Evolutionary conservation across 805 yeast genomes (phyloP).

Genomic region (Saturnispora sanitii): DNA sequence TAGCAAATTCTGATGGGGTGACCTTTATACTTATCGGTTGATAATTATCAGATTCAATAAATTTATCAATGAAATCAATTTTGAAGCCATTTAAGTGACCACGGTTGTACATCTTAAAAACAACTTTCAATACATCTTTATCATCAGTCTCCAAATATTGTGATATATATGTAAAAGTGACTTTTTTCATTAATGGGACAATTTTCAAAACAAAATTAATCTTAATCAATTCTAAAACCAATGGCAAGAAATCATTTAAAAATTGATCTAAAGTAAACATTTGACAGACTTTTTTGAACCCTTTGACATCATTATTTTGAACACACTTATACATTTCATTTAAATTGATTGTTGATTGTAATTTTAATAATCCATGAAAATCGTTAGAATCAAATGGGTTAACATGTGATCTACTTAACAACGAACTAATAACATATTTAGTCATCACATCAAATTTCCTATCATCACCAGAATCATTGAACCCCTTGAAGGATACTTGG

Average conservation of each 20-base stretch:
- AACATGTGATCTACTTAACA: slow-evolving; percentile 54
- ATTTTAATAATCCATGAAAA: slow-evolving; percentile 31
- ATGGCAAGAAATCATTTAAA: slow-evolving; percentile 18
- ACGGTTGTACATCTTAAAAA: slow-evolving; percentile 19
- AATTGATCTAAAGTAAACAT: slow-evolving; percentile 12
- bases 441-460: slow-evolving; percentile 49
- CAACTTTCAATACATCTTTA: slow-evolving; percentile 15
- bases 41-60: slow-evolving; percentile 12
- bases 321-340: slow-evolving; percentile 23
- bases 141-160: slow-evolving; percentile 15
- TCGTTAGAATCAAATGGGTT: slow-evolving; percentile 70
- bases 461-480: slow-evolving; percentile 50
- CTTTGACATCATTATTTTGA: slow-evolving; percentile 18
- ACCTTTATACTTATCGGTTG: background rate
- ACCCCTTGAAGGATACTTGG: slow-evolving; percentile 39
- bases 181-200: slow-evolving; percentile 17
- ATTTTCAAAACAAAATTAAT: slow-evolving; percentile 18
- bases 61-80: slow-evolving; percentile 19
- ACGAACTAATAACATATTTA: slow-evolving; percentile 50
- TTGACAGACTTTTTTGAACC: slow-evolving; percentile 16
- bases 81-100: slow-evolving; percentile 20
- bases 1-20: slow-evolving; percentile 4
- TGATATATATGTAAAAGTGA: slow-evolving; percentile 17
- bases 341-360: slow-evolving; percentile 15
- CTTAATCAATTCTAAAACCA: slow-evolving; percentile 19